These are phyloP conservation scores for Phytophthora tentaculata DNA, from an alignment of 352 stramenopile genomes.

Conservation along the genomic window DNA sequence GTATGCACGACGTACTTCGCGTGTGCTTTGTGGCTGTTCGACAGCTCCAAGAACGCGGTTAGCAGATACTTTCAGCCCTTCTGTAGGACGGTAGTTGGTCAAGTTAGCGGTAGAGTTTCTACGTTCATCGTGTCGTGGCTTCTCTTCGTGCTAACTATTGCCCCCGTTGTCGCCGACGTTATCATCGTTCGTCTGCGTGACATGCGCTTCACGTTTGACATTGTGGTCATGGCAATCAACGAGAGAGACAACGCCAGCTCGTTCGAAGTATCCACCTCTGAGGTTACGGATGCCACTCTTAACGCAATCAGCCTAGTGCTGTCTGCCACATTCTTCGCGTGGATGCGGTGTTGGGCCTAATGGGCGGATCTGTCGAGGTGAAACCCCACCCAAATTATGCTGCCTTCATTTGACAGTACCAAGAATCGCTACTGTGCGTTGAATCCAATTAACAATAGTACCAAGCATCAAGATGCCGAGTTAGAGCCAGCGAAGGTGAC, in stretches of 20 bases:
- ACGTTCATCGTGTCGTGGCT: slow-evolving; percentile 41
- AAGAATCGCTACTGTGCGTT: too few relatives aligned
- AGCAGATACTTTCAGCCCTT: not conserved
- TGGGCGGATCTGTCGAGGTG: slow-evolving; percentile 41
- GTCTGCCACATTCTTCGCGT: slow-evolving; percentile 21
- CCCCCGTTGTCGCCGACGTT: slow-evolving; percentile 41
- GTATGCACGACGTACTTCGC: slow-evolving; percentile 35
- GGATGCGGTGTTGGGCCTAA: slow-evolving; percentile 19
- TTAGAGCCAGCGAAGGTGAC: too few relatives aligned
- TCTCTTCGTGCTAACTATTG: slow-evolving; percentile 32
- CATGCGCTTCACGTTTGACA: slow-evolving; percentile 58
- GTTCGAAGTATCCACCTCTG: slow-evolving; percentile 37
- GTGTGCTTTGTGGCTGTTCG: slow-evolving; percentile 8
- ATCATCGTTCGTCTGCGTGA: slow-evolving; percentile 43
- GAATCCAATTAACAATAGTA: too few relatives aligned
- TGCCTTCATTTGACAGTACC: too few relatives aligned
- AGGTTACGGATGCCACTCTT: slow-evolving; percentile 26
- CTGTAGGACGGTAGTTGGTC: too few relatives aligned
- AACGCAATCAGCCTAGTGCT: slow-evolving; percentile 21
- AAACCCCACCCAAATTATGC: too few relatives aligned
- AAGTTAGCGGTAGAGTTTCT: slow-evolving; percentile 16
- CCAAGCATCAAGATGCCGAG: too few relatives aligned
- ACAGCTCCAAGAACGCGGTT: too few relatives aligned
- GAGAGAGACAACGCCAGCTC: slow-evolving; percentile 40
- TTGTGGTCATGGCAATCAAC: slow-evolving; percentile 44